Base-by-base conservation (phyloP, 208 protist species). In the Leptomonas pyrrhocoris region DNA sequence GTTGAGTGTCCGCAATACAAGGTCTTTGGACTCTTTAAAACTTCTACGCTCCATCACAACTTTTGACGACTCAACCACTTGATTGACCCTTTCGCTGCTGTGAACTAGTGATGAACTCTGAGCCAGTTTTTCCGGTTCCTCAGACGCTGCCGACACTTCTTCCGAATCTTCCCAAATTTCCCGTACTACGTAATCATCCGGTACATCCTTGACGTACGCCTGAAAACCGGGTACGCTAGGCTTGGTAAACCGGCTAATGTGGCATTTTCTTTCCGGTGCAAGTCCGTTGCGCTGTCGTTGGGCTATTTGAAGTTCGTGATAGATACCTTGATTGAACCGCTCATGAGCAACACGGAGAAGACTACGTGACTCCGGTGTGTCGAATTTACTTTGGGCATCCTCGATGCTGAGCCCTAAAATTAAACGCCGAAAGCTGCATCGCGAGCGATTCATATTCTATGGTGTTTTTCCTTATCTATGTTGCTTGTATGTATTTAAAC, bases 381-480 rank as follows among this genome's bases (percentile, higher is more conserved):
- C 86, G 43, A 96, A 94, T 59, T 93, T 96, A 67, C 88, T 93
- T 31, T 92, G 81, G n/a, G 91, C 82, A 49, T 96, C 91, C 57
- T 96, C 91, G 67, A 96, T 84, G 49, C 88, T 93, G 73, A 96
- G 88, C 46, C 91, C 91, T 28, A 96, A 74, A 54, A 96, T 90
- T 23, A 96, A 74, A 42, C 91, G 86, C 42, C 86, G 68, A 16
- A 79, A 64, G 11, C 45, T 59, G 16, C 49, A 69, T 75, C 42
- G 67, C 21, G 66, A 81, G 2, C 51, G 62, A 31, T 84, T 77
- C 81, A 86, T 86, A 50, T 46, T 77, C 38, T 72, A 68, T 60
- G 8, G 40, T 36, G 8, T 1, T 38, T 19, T 16, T 23, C 43
- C 34, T 3, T 30, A 63, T 63, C 43, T 42, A 54, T 74, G 21